Conservation (phyloP, 139 green algal genomes). For the Chlamydomonas applanata region DNA sequence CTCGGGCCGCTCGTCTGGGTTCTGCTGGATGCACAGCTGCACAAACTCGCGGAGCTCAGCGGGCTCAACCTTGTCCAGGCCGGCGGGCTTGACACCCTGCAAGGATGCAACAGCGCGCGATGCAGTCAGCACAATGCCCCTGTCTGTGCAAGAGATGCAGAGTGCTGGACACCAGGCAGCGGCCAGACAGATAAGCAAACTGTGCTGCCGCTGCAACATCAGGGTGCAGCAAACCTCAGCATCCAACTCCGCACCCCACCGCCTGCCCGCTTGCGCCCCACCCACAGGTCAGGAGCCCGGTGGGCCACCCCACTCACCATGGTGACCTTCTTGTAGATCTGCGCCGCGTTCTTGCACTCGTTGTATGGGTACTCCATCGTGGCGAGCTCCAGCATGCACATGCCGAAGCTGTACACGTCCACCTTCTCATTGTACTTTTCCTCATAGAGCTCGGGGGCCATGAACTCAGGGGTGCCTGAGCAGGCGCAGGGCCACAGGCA, state of each 20-base stretch:
- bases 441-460: conserved; percentile 99
- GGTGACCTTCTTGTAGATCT: conserved; percentile 99
- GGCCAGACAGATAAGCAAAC: no score
- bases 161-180: no score
- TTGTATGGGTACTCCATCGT: conserved; percentile 97
- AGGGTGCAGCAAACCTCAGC: no score
- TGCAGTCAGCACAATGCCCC: neutral
- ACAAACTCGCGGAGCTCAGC: conserved; percentile 88
- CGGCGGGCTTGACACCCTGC: conserved; percentile 81
- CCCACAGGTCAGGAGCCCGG: no score
- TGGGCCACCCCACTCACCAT: conserved; percentile 68
- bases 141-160: no score
- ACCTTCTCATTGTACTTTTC: conserved; percentile 97
- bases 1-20: conserved; percentile 67
- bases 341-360: conserved; percentile 96
- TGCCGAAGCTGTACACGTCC: conserved; percentile 82
- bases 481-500: no score
- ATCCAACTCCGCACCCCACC: no score
- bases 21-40: conserved; percentile 76
- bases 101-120: neutral
- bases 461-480: conserved; percentile 93
- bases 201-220: no score
- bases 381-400: conserved; percentile 97
- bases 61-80: conserved; percentile 75
- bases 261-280: no score